phyloP scores from a whole-genome alignment of 1,284 basidiomycete genomes.

The Stereum hirsutum region DNA sequence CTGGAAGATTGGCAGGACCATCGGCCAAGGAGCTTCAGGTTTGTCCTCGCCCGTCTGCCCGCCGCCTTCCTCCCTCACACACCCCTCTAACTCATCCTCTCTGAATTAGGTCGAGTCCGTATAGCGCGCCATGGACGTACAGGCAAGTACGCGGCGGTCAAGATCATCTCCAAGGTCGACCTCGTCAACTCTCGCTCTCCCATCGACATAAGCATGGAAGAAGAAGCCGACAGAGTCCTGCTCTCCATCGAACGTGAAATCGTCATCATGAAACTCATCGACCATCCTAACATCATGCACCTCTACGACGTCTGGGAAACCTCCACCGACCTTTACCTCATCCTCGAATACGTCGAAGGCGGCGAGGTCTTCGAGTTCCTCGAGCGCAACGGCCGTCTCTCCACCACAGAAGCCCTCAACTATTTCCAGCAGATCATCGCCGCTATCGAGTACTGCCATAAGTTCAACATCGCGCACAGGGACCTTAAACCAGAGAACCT shows the following conservation, averaged over 20 bases:
- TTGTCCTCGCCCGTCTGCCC: constrained; percentile 15
- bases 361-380: constrained; percentile 97
- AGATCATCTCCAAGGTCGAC: constrained; percentile 86
- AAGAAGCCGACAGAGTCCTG: constrained; percentile 57
- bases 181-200: constrained; percentile 65
- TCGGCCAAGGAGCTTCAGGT: constrained; percentile 91
- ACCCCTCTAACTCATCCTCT: background rate
- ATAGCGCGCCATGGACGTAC: constrained; percentile 86
- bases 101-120: constrained; percentile 72
- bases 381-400: constrained; percentile 77
- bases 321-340: constrained; percentile 80
- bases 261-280: constrained; percentile 98
- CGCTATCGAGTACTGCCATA: constrained; percentile 94
- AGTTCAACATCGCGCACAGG: constrained; percentile 94
- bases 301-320: constrained; percentile 99
- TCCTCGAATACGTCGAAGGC: constrained; percentile 96
- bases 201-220: constrained; percentile 59
- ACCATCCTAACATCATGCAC: constrained; percentile 92
- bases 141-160: constrained; percentile 89
- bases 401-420: constrained; percentile 73
- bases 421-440: constrained; percentile 97
- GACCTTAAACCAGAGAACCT: constrained; percentile 98
- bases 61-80: background rate
- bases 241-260: constrained; percentile 94
- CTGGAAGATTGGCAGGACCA: constrained; percentile 91